Evolutionary conservation across 2,329 filamentous ascomycete species (phyloP).

Genomic region (Ampelomyces quisqualis): DNA sequence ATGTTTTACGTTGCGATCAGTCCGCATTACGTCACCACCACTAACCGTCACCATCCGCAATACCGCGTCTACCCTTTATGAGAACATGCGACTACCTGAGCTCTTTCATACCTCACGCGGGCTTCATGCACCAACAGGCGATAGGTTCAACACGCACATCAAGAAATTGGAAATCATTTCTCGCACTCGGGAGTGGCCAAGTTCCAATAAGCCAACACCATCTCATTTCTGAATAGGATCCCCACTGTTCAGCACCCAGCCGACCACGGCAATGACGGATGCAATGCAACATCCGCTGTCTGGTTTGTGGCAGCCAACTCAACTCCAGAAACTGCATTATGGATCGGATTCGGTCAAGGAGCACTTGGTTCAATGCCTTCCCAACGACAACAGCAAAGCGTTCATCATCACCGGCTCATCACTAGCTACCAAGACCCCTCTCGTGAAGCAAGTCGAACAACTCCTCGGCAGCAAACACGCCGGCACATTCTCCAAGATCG

Average conservation of each 20-base stretch:
- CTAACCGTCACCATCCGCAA: not conserved
- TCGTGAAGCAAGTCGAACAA: slow-evolving; percentile 55
- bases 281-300: slow-evolving; percentile 48
- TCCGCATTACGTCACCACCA: slow-evolving; percentile 15
- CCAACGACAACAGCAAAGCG: slow-evolving; percentile 51
- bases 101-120: too few relatives aligned
- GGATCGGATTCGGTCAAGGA: slow-evolving; percentile 51
- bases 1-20: too few relatives aligned
- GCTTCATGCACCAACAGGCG: slow-evolving; percentile 3
- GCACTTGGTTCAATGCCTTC: slow-evolving; percentile 51
- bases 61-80: too few relatives aligned
- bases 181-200: slow-evolving; percentile 12
- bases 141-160: not conserved
- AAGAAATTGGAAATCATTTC: not conserved
- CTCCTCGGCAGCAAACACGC: slow-evolving; percentile 52
- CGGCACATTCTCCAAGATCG: slow-evolving; percentile 57
- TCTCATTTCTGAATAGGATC: not conserved
- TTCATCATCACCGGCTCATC: slow-evolving; percentile 60
- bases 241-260: slow-evolving; percentile 5
- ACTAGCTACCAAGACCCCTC: slow-evolving; percentile 55
- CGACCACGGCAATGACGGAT: slow-evolving; percentile 43
- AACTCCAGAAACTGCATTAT: slow-evolving; percentile 54
- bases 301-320: slow-evolving; percentile 55
- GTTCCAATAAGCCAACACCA: not conserved
- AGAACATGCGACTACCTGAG: too few relatives aligned